Percentiles rank a stretch among this genome's conserved stretches.
Evolutionary conservation across 352 stramenopile genomes (phyloP).

Genomic region (Thraustochytrium striatum): DNA sequence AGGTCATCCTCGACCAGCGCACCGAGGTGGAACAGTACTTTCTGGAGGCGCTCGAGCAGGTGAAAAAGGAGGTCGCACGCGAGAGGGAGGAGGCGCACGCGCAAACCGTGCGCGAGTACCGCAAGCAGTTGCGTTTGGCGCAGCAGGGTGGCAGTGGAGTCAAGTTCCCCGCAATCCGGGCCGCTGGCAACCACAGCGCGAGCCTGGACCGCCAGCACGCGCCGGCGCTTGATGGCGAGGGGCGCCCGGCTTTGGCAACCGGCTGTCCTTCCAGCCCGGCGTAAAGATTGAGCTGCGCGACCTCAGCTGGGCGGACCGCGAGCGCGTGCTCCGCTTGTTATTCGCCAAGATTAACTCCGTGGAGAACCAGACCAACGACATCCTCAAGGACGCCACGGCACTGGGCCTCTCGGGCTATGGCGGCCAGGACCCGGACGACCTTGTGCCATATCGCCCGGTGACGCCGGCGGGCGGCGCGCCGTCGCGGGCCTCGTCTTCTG

Average conservation of each 20-base stretch:
- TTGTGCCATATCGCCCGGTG: too few relatives aligned
- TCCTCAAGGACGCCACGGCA: slow-evolving; percentile 13
- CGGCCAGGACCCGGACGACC: too few relatives aligned
- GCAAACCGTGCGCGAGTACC: slow-evolving; percentile 53
- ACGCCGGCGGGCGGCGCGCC: too few relatives aligned
- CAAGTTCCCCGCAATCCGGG: too few relatives aligned
- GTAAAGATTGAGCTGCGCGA: slow-evolving; percentile 78
- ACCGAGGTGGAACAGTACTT: slow-evolving; percentile 85
- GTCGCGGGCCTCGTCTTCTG: too few relatives aligned
- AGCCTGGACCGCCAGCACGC: too few relatives aligned
- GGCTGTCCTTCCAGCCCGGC: slow-evolving; percentile 51
- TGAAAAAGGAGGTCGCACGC: slow-evolving; percentile 68
- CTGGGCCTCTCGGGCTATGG: not conserved
- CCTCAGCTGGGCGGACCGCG: slow-evolving; percentile 79
- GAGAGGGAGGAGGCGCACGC: slow-evolving; percentile 58
- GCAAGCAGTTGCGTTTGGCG: slow-evolving; percentile 51
- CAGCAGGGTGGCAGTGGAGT: too few relatives aligned
- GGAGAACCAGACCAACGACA: slow-evolving; percentile 9
- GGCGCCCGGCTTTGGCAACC: slow-evolving; percentile 5
- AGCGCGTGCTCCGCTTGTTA: slow-evolving; percentile 81
- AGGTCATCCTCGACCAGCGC: slow-evolving; percentile 82
- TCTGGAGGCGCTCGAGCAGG: slow-evolving; percentile 78
- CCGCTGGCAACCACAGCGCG: not conserved
- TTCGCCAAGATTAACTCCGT: slow-evolving; percentile 84
- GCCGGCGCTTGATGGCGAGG: too few relatives aligned